These are phyloP conservation scores for Glonium stellatum DNA, from an alignment of 495 filamentous ascomycete genomes.

Conservation along the genomic window DNA sequence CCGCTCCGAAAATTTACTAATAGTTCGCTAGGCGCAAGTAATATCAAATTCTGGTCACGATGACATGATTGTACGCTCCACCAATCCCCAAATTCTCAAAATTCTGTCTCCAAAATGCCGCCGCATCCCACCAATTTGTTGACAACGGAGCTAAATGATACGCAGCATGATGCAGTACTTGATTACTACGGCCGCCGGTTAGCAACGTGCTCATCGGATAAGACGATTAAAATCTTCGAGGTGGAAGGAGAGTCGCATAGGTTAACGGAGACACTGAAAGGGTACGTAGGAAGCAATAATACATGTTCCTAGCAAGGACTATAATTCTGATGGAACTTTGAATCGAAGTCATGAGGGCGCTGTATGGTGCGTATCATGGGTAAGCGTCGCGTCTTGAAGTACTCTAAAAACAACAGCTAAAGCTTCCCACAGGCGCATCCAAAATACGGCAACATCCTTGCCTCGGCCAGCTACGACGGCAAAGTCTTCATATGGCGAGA, in stretches of 20 bases:
- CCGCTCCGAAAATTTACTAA: background rate
- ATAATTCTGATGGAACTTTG: constrained; percentile 4
- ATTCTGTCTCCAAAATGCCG: background rate
- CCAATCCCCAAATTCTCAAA: constrained; percentile 8
- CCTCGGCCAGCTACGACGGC: constrained; percentile 89
- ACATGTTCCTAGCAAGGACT: constrained; percentile 1
- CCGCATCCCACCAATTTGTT: constrained; percentile 7
- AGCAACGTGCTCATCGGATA: constrained; percentile 95
- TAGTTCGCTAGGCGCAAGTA: constrained; percentile 59
- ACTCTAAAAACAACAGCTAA: constrained; percentile 2
- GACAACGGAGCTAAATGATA: constrained; percentile 23
- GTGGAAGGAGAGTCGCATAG: constrained; percentile 90
- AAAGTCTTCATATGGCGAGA: constrained; percentile 99
- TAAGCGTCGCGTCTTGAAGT: constrained; percentile 35
- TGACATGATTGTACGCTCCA: constrained; percentile 93
- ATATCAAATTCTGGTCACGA: constrained; percentile 91
- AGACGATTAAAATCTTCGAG: constrained; percentile 99
- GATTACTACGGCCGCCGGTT: constrained; percentile 97
- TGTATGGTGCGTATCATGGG: constrained; percentile 94
- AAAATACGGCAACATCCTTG: constrained; percentile 96
- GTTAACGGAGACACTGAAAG: constrained; percentile 86
- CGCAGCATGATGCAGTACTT: constrained; percentile 90
- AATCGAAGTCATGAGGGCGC: constrained; percentile 78
- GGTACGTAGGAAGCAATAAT: constrained; percentile 48
- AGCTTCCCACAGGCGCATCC: constrained; percentile 64